A percentile compares a stretch with the other conserved stretches of the same genome.
Conservation (phyloP, 345 rosid genomes). For the Cardiospermum halicacabum region DNA sequence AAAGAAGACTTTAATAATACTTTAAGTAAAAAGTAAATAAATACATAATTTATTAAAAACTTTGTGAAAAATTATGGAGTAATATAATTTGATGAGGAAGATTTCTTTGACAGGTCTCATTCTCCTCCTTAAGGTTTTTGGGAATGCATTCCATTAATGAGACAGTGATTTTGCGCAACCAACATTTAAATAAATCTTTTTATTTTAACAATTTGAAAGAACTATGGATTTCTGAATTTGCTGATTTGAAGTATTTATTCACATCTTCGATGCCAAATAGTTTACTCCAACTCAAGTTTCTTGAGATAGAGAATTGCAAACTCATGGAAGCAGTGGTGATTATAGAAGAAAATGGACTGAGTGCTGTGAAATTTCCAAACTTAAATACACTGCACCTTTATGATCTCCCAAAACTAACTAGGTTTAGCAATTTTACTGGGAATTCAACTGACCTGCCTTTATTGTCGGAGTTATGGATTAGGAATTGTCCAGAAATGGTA, state of each 20-base stretch:
- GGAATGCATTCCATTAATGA: neutral
- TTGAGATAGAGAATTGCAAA: neutral
- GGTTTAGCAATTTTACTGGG: neutral
- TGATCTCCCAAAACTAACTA: conserved; percentile 11
- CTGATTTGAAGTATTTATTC: conserved; percentile 5
- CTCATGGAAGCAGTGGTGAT: conserved; percentile 14
- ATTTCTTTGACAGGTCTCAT: neutral
- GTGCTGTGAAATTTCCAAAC: neutral
- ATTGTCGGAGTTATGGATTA: neutral
- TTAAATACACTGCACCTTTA: neutral
- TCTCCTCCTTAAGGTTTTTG: neutral
- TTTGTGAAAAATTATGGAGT: too few relatives aligned
- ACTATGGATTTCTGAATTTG: neutral
- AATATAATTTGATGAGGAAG: too few relatives aligned
- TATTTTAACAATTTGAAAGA: neutral
- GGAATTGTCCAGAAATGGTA: neutral
- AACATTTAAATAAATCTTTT: neutral
- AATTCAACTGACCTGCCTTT: neutral
- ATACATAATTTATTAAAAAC: too few relatives aligned
- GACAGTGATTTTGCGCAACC: neutral
- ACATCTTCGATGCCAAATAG: neutral
- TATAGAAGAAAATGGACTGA: neutral
- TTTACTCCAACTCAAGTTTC: neutral
- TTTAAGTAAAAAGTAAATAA: too few relatives aligned
- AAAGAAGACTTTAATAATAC: too few relatives aligned